Evolutionary conservation across 805 yeast species (phyloP).

Genomic region (Candida corydali): DNA sequence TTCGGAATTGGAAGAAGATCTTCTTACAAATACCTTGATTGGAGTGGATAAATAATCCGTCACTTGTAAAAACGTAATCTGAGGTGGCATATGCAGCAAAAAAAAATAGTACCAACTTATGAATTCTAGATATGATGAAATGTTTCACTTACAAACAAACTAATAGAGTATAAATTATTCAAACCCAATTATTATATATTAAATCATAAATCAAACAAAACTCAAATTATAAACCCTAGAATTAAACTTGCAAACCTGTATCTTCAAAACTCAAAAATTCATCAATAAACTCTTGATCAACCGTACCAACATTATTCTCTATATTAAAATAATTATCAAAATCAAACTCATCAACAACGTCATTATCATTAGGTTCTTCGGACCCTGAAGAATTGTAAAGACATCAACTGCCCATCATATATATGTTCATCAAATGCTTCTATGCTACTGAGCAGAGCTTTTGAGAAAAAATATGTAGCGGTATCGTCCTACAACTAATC

Average conservation of each 20-base stretch:
- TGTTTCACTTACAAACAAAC: no score
- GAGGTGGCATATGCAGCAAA: constrained; percentile 16
- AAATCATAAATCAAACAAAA: neutral
- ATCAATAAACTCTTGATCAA: neutral
- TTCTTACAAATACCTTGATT: constrained; percentile 10
- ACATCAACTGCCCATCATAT: no score
- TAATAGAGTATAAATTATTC: no score
- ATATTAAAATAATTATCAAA: constrained; percentile 3
- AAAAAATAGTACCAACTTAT: no score
- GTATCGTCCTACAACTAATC: neutral
- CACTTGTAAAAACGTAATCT: constrained; percentile 10
- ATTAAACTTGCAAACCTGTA: no score
- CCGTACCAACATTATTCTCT: neutral
- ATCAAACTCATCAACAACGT: neutral
- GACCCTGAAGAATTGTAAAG: neutral
- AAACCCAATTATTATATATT: no score
- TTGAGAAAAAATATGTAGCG: no score
- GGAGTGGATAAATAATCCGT: constrained; percentile 8
- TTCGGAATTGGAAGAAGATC: constrained; percentile 2
- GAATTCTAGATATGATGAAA: no score
- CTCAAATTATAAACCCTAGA: constrained; percentile 1
- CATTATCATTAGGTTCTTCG: constrained; percentile 2
- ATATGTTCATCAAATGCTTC: constrained; percentile 4
- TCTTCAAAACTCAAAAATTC: constrained; percentile 4
- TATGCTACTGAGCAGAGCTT: constrained; percentile 7